Base-by-base conservation (phyloP, 2,329 filamentous ascomycete genomes). In the Diaporthe citri region DNA sequence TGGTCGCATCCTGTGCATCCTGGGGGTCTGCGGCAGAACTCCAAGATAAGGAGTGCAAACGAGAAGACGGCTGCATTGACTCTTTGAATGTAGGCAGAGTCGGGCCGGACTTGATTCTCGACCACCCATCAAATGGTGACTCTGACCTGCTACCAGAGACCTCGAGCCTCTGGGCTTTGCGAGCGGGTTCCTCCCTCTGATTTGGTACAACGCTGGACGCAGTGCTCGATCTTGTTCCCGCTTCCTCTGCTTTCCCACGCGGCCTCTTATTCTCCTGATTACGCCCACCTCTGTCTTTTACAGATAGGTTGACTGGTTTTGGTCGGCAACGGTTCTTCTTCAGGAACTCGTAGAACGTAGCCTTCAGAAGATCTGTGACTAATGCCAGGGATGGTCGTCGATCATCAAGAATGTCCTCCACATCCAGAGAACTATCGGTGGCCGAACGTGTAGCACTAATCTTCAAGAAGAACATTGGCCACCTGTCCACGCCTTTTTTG, bases 381-480 rank as follows among this genome's bases (percentile, higher is more conserved):
- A 86, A 83, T 36, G 89, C 86, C n/a, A 95, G 77, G 17, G 85
- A 85, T 52, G 84, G 86, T 1, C 85, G 82, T 39, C 86, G 85
- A 17, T 88, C 85, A 71, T 88, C 84, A 2, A 90, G 80, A 17
- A 88, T 73, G 25, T 83, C 82, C n/a, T 86, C 83, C 2, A 82
- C 39, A n/a, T 83, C 82, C 2, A 79, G 76, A 15, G 69, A 17
- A 12, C 9, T 15, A 8, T 60, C 20, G 8, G 36, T 55, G 2
- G 31, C 20, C 4, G 69, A 39, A 25, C 41, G 22, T 28, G 39
- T 28, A 51, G 69, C 79, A 2, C 87, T 84, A 48, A 98, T 89
- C 39, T 90, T 90, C n/a, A 98, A 84, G 79, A 92, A 93, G 79
- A 98, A 98, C 92, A 96, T 96, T 0, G 96, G 95, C 92, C 95